A percentile compares a stretch with the other conserved stretches of the same genome.
Conservation (phyloP, 495 filamentous ascomycete genomes). For the Hypomontagnella monticulosa region DNA sequence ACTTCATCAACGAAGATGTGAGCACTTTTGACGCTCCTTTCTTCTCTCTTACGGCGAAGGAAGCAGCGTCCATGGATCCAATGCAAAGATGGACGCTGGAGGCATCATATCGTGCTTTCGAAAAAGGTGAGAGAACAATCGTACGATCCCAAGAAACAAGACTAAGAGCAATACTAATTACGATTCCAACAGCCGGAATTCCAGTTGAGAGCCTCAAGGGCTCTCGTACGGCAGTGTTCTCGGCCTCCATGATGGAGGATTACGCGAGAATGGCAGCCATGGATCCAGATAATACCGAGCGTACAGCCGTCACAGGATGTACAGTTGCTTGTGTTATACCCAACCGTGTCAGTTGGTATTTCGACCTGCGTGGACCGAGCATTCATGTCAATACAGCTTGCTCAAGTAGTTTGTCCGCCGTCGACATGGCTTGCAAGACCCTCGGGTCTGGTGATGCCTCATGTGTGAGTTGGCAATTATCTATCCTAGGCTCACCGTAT, state of each 20-base stretch:
- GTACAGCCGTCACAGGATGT: constrained; percentile 8
- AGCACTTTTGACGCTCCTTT: constrained; percentile 60
- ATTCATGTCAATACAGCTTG: constrained; percentile 57
- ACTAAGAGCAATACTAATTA: constrained; percentile 1
- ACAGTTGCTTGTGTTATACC: not conserved
- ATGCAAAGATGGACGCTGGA: constrained; percentile 56
- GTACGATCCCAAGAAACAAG: not conserved
- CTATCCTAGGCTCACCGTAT: not conserved
- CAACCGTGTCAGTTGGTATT: constrained; percentile 28
- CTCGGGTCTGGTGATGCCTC: constrained; percentile 62
- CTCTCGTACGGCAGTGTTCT: constrained; percentile 32
- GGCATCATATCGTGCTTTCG: constrained; percentile 60
- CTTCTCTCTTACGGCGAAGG: constrained; percentile 64
- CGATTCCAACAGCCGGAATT: constrained; percentile 41
- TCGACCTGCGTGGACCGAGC: constrained; percentile 33
- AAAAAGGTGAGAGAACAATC: constrained; percentile 44
- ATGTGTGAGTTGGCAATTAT: not conserved
- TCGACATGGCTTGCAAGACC: constrained; percentile 77
- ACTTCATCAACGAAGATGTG: constrained; percentile 54
- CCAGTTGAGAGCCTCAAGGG: constrained; percentile 25
- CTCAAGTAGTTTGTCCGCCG: constrained; percentile 69
- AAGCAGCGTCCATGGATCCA: constrained; percentile 55
- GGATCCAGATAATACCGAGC: constrained; percentile 29
- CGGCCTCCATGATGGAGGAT: constrained; percentile 35
- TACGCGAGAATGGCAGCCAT: constrained; percentile 26